Conservation (phyloP, 73 alveolate genomes). For the Uronychia setigera region DNA sequence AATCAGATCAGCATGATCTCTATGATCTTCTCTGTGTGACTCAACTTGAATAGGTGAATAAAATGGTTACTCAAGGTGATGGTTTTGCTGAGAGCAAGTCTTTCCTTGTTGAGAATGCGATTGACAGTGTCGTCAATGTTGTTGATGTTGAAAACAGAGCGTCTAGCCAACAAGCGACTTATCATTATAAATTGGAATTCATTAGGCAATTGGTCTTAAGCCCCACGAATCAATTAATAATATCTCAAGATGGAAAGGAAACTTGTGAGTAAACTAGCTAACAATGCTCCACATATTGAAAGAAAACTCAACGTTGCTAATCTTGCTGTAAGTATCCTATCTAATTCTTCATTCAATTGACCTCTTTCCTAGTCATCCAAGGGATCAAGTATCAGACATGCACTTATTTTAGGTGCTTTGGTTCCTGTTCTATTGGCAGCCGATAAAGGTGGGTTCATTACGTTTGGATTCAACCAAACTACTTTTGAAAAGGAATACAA, state of each 20-base stretch:
- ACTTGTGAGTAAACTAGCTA: neutral
- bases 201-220: too few species aligned
- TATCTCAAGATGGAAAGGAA: neutral
- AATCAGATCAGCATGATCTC: constrained; percentile 51
- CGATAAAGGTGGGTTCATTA: neutral
- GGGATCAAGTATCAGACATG: neutral
- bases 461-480: constrained; percentile 30
- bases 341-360: too few species aligned
- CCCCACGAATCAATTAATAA: neutral
- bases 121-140: neutral
- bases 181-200: too few species aligned
- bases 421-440: neutral
- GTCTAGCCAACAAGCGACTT: too few species aligned
- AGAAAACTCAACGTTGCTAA: neutral
- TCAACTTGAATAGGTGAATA: constrained; percentile 14
- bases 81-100: constrained; percentile 57
- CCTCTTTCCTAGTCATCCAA: neutral
- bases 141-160: neutral
- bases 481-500: constrained; percentile 47
- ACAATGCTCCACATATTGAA: neutral
- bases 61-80: constrained; percentile 41
- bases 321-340: neutral
- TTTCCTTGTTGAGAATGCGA: constrained; percentile 15
- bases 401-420: neutral
- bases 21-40: constrained; percentile 52